phyloP scores from a whole-genome alignment of 192 early-diverging fungal genomes.

The Jimgerdemannia lactiflua region DNA sequence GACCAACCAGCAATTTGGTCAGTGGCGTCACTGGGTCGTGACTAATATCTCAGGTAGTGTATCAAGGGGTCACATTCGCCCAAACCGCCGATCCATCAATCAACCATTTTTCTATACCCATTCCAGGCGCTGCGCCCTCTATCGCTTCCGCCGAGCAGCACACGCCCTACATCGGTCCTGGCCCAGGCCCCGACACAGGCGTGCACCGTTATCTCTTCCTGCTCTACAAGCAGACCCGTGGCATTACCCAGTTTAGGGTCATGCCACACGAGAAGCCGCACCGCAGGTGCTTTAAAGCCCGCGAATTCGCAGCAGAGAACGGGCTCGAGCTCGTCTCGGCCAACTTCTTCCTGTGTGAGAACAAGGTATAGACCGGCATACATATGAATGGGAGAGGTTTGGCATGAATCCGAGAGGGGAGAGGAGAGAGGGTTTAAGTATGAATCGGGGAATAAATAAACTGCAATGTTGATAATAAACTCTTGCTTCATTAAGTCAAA shows the following conservation, averaged over 20 bases:
- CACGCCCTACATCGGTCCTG: slow-evolving; percentile 47
- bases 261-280: slow-evolving; percentile 14
- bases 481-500: no score
- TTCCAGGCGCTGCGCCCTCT: background rate
- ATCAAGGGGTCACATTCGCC: background rate
- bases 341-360: slow-evolving; percentile 46
- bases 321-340: slow-evolving; percentile 41
- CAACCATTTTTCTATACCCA: background rate
- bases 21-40: slow-evolving; percentile 58
- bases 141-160: slow-evolving; percentile 11
- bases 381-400: no score
- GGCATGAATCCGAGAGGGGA: no score
- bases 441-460: no score
- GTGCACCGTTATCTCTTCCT: slow-evolving; percentile 59
- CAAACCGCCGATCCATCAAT: background rate
- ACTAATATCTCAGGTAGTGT: slow-evolving; percentile 43
- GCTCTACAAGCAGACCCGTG: slow-evolving; percentile 46
- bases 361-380: slow-evolving; percentile 5
- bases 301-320: slow-evolving; percentile 34
- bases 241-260: slow-evolving; percentile 16
- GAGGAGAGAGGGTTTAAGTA: no score
- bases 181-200: slow-evolving; percentile 46
- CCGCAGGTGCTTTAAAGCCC: slow-evolving; percentile 27
- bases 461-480: no score
- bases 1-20: slow-evolving; percentile 30